A percentile compares a stretch with the other conserved stretches of the same genome.
phyloP scores from a whole-genome alignment of 1,284 basidiomycete genomes.

The Heterobasidion parviporum region DNA sequence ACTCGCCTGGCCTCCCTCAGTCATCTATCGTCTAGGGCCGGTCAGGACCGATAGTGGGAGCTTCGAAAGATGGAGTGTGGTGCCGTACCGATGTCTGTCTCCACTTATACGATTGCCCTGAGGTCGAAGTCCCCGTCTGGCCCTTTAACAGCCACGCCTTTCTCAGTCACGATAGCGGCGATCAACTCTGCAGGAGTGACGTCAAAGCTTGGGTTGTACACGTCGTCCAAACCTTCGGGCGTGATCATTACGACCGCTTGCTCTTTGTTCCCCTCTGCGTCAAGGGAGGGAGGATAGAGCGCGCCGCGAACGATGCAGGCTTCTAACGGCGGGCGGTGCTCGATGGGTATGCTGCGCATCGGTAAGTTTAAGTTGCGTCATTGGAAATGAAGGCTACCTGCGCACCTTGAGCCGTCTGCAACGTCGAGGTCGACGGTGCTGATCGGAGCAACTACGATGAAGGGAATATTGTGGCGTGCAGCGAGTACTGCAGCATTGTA shows the following conservation, averaged over 20 bases:
- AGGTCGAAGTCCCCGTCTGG: conserved; percentile 52
- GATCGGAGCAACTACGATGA: conserved; percentile 85
- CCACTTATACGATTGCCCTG: conserved; percentile 13
- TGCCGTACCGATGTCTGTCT: background rate
- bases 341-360: conserved; percentile 73
- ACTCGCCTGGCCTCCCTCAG: too few species aligned
- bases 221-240: conserved; percentile 52
- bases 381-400: conserved; percentile 6
- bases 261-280: conserved; percentile 33
- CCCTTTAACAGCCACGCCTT: conserved; percentile 68
- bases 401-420: conserved; percentile 64
- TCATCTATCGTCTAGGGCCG: too few species aligned
- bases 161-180: conserved; percentile 84
- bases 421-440: conserved; percentile 82
- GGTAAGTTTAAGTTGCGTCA: background rate
- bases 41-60: too few species aligned
- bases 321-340: conserved; percentile 80
- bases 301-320: conserved; percentile 82
- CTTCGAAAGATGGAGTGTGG: too few species aligned
- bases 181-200: conserved; percentile 84
- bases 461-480: conserved; percentile 77
- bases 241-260: conserved; percentile 72
- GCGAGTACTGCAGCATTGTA: conserved; percentile 88
- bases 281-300: conserved; percentile 41
- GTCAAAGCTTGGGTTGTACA: conserved; percentile 92